Evolutionary conservation across 305 asterid genomes (phyloP).

Genomic region (Solanum hybrid): DNA sequence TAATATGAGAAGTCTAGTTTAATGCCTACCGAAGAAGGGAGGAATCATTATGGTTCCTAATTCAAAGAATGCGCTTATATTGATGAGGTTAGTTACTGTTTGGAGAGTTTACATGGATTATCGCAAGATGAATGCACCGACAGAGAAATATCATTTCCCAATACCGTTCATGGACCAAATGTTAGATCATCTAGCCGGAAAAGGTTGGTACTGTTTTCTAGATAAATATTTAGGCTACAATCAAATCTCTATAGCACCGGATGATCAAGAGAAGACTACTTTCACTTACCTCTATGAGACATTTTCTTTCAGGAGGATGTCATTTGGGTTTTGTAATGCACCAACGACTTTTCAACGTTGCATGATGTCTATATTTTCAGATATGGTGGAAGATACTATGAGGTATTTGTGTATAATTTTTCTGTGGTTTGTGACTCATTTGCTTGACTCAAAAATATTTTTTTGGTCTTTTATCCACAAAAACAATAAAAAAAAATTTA

Average conservation of each 20-base stretch:
- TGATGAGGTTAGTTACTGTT: not conserved
- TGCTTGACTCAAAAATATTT: no score
- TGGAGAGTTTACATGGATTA: not conserved
- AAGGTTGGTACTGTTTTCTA: no score
- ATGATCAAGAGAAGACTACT: not conserved
- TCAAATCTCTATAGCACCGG: no score
- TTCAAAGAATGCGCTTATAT: no score
- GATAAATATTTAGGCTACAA: not conserved
- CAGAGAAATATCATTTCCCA: not conserved
- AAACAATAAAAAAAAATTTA: no score
- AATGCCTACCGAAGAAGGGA: not conserved
- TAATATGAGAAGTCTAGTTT: not conserved
- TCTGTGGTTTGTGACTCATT: no score
- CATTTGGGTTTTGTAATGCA: no score
- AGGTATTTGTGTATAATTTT: no score
- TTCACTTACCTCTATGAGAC: not conserved
- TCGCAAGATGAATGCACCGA: not conserved
- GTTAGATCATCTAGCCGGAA: not conserved
- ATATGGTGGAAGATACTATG: no score
- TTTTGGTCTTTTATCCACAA: no score
- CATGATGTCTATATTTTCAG: no score
- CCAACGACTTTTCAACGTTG: no score
- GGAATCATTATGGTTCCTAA: not conserved
- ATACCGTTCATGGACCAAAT: not conserved
- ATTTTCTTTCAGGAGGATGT: not conserved